Percentiles rank a stretch among this genome's conserved stretches.
phyloP scores from a whole-genome alignment of 2,329 filamentous ascomycete species.

The Aspergillus brunneoviolaceus region DNA sequence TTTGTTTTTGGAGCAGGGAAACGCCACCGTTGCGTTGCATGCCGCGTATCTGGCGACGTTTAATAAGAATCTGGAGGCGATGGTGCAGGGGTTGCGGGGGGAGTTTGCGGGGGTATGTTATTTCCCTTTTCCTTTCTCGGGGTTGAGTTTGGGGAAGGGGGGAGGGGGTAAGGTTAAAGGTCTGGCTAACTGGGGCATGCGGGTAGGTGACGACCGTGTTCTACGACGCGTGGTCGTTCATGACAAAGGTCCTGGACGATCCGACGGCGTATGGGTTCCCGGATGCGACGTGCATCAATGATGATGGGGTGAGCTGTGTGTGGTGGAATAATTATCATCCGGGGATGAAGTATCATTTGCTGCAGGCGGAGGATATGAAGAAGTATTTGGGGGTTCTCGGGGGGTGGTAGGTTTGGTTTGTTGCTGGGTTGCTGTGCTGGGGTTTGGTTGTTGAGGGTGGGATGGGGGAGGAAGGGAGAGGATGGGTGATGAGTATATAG shows the following conservation, averaged over 20 bases:
- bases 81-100: conserved; percentile 21
- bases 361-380: conserved; percentile 35
- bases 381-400: conserved; percentile 18
- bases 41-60: conserved; percentile 26
- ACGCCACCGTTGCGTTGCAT: conserved; percentile 17
- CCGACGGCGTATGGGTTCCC: conserved; percentile 28
- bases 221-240: conserved; percentile 33
- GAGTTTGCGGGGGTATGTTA: conserved; percentile 24
- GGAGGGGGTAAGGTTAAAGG: too few species aligned
- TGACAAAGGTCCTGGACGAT: conserved; percentile 29
- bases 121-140: neutral
- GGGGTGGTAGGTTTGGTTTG: conserved; percentile 22
- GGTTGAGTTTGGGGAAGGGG: neutral
- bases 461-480: neutral
- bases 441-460: neutral
- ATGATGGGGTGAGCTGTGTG: conserved; percentile 29
- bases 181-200: neutral
- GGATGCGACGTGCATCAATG: conserved; percentile 30
- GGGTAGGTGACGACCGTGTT: conserved; percentile 26
- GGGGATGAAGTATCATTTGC: conserved; percentile 27
- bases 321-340: conserved; percentile 39
- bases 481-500: too few species aligned
- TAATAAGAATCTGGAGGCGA: conserved; percentile 25
- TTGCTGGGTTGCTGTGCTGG: neutral
- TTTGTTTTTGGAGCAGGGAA: conserved; percentile 21